Evolutionary conservation across 169 alveolate genomes (phyloP).

Genomic region (Ichthyophthirius multifiliis): DNA sequence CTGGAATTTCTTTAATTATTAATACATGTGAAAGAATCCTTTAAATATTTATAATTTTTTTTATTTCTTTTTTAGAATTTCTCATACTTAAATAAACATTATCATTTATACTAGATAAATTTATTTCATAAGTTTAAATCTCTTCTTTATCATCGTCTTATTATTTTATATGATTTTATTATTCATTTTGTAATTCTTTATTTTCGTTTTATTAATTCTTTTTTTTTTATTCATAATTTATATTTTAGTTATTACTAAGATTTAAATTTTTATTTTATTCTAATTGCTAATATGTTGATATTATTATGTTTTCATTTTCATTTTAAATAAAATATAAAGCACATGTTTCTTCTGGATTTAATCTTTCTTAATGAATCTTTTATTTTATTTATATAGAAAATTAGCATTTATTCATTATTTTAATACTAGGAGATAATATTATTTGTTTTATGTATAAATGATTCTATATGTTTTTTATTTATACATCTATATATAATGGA

Average conservation of each 20-base stretch:
- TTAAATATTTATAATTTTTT: background rate
- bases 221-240: too few relatives aligned
- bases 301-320: background rate
- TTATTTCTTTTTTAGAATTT: background rate
- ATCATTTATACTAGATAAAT: background rate
- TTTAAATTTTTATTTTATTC: background rate
- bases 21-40: background rate
- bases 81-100: background rate
- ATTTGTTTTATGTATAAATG: background rate
- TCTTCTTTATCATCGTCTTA: too few relatives aligned
- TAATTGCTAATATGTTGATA: background rate
- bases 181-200: too few relatives aligned
- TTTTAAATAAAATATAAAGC: background rate
- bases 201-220: too few relatives aligned
- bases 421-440: background rate
- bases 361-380: too few relatives aligned
- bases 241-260: too few relatives aligned
- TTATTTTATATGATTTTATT: too few relatives aligned
- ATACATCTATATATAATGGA: too few relatives aligned
- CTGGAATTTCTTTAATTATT: background rate
- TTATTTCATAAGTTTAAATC: background rate
- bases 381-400: background rate
- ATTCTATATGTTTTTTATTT: background rate
- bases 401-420: background rate
- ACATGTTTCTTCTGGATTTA: too few relatives aligned